Evolutionary conservation across 345 rosid species (phyloP).

Genomic region (Citrus sinensis): DNA sequence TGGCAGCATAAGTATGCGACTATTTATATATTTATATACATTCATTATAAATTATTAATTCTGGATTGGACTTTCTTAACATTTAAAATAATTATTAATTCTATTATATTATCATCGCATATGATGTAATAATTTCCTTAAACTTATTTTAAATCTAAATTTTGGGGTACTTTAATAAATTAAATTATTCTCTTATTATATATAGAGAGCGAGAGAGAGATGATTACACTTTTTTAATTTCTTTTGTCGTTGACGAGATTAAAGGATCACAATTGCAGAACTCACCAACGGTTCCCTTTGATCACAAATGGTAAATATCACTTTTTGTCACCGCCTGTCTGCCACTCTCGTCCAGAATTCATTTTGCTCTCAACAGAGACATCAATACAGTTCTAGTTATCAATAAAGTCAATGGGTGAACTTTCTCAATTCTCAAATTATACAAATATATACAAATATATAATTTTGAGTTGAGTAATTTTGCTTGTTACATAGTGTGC

Average conservation of each 20-base stretch:
- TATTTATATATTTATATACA: neutral
- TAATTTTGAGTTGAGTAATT: too few species aligned
- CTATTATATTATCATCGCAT: too few species aligned
- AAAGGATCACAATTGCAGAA: constrained; percentile 8
- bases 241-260: neutral
- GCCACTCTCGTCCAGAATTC: constrained; percentile 7
- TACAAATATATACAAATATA: too few species aligned
- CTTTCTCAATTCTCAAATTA: neutral
- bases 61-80: too few species aligned
- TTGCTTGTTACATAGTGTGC: too few species aligned
- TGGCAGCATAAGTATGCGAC: constrained; percentile 14
- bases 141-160: too few species aligned
- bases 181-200: too few species aligned
- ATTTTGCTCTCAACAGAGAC: neutral
- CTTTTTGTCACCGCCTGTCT: constrained; percentile 24
- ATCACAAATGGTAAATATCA: neutral
- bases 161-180: neutral
- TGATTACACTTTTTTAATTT: neutral
- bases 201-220: neutral
- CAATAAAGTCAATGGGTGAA: neutral
- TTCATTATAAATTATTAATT: too few species aligned
- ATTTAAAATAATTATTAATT: too few species aligned
- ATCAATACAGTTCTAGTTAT: neutral
- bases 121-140: too few species aligned
- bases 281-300: neutral